phyloP scores from a whole-genome alignment of 768 basidiomycete genomes.

The Bullera alba region DNA sequence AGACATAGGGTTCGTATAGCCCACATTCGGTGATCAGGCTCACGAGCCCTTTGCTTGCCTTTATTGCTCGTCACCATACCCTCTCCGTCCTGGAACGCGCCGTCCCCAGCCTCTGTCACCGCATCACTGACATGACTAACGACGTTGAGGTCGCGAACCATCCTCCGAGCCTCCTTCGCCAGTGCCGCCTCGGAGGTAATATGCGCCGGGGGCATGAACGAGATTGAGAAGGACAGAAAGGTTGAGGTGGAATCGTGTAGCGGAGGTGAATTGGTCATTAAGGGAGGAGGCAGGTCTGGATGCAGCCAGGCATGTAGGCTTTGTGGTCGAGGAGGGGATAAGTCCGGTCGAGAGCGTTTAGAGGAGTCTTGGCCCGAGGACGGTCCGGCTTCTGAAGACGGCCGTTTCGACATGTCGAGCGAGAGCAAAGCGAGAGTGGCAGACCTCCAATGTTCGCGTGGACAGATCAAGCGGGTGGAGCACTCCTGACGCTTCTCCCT shows the following conservation, averaged over 20 bases:
- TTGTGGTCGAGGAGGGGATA: slow-evolving; percentile 4
- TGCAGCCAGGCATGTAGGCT: slow-evolving; percentile 37
- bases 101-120: slow-evolving; percentile 17
- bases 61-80: slow-evolving; percentile 12
- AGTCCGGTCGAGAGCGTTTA: neutral
- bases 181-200: slow-evolving; percentile 16
- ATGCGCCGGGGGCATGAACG: slow-evolving; percentile 19
- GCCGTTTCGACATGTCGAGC: neutral
- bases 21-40: slow-evolving; percentile 45
- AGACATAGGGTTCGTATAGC: slow-evolving; percentile 22
- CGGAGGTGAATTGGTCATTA: slow-evolving; percentile 27
- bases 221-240: slow-evolving; percentile 30
- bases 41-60: slow-evolving; percentile 29
- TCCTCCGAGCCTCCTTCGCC: slow-evolving; percentile 25
- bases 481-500: no score
- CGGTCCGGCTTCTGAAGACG: slow-evolving; percentile 1
- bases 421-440: no score
- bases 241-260: slow-evolving; percentile 33
- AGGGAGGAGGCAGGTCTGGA: slow-evolving; percentile 15
- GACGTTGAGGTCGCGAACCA: slow-evolving; percentile 35
- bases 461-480: no score
- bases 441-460: no score
- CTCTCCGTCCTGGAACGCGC: slow-evolving; percentile 33
- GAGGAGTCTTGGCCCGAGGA: neutral
- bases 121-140: slow-evolving; percentile 9